Evolutionary conservation across 1,284 basidiomycete genomes (phyloP), one percentile per base, ranked within the genome.

Genomic region (Vanrija sp.): DNA sequence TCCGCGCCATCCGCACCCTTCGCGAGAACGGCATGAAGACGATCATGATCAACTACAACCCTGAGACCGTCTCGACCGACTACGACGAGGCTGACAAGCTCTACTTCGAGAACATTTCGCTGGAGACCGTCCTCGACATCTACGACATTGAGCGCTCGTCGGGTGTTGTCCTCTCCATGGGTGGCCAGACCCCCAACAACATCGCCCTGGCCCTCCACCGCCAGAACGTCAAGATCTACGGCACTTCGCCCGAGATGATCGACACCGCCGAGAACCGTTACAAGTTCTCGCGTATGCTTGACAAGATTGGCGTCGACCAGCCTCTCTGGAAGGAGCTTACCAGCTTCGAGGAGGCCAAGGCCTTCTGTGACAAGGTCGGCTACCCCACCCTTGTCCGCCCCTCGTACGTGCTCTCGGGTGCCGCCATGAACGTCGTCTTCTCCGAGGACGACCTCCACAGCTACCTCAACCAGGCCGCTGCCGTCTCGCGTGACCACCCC

Each of bases 11-110:
- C 76, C 82, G 95, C 63, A 98, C 95, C 1, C 82, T 98, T 43
- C 90, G 95, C 57, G 88, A 95, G 44, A 87, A 89, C 71, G 93
- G 93, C n/a, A 81, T 91, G 62, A 92, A 91, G 71, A 98, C 96
- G 8, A 86, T 98, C 78, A 98, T 98, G 96, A 89, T 98, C 79
- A 98, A 98, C 81, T 98, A 98, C 80, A 98, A 98, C 77, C 95
- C 95, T 23, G 96, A 98, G 80, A 98, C 95, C 0, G 95, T 98
- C 72, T 93, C 90, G 71, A 98, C 96, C 46, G 96, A 98, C 77
- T 98, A 97, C 77, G 95, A 98, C 78, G 96, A 98, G 75, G 95
- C 95, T 26, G 95, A 98, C 76, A 85, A 92, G 43, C 83, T 98
- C 44, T 98, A 98, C 82, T 98, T 98, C 75, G 95, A 98, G 80